Percentiles rank a stretch among this genome's conserved stretches.
Conservation (phyloP, 768 basidiomycete genomes). For the Butyriboletus loyo region DNA sequence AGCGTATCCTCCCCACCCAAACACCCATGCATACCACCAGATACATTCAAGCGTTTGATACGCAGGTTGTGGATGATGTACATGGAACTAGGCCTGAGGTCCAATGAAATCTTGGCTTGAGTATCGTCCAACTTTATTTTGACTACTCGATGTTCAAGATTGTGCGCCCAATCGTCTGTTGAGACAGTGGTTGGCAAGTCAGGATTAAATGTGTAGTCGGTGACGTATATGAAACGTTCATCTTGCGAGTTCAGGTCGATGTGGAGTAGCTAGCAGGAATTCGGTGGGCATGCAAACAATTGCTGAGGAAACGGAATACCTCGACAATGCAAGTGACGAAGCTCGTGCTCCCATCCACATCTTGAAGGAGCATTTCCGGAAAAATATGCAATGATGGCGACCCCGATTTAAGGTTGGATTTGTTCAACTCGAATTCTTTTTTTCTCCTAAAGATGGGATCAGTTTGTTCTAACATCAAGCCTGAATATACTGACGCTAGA, state of each 20-base stretch:
- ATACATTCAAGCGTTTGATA: conserved; percentile 29
- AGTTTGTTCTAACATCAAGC: background rate
- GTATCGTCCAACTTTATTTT: conserved; percentile 50
- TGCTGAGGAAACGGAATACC: conserved; percentile 33
- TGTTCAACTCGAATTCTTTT: conserved; percentile 33
- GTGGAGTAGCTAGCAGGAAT: conserved; percentile 44
- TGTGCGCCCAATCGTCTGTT: conserved; percentile 37
- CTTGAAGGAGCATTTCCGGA: conserved; percentile 46
- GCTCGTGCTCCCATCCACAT: conserved; percentile 38
- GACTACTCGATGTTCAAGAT: conserved; percentile 49
- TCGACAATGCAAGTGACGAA: conserved; percentile 59
- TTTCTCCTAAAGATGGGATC: conserved; percentile 44
- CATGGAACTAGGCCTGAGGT: conserved; percentile 39
- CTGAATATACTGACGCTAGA: conserved; percentile 42
- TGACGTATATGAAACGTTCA: conserved; percentile 49
- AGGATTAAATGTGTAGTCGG: conserved; percentile 60
- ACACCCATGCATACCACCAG: conserved; percentile 20
- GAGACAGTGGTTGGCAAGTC: conserved; percentile 35
- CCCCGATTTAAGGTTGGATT: conserved; percentile 17
- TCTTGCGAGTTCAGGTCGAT: conserved; percentile 32
- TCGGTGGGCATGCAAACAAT: background rate
- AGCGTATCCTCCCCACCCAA: conserved; percentile 30
- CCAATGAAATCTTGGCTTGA: conserved; percentile 41
- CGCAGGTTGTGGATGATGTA: conserved; percentile 53
- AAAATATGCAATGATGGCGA: conserved; percentile 31